A percentile compares a stretch with the other conserved stretches of the same genome.
Evolutionary conservation across 176 grass and related monocot species (phyloP).

Genomic region (Rhynchospora tenuis): DNA sequence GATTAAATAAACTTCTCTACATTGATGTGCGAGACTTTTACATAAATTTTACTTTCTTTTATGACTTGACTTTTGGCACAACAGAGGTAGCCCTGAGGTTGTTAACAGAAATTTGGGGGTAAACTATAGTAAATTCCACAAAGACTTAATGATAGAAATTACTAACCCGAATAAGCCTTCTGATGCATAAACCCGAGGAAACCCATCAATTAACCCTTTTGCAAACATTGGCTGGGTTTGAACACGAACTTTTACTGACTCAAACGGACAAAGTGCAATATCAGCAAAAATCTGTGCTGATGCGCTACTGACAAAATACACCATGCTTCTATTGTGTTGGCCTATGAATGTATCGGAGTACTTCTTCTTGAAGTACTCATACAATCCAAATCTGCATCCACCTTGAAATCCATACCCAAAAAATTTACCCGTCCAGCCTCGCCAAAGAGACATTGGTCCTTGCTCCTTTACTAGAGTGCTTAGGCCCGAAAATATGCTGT

Average conservation of each 20-base stretch:
- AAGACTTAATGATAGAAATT: conserved; percentile 17
- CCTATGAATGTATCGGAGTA: conserved; percentile 62
- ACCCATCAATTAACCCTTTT: conserved; percentile 83
- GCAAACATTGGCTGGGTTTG: conserved; percentile 82
- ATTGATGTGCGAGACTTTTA: background rate
- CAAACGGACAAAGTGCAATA: conserved; percentile 81
- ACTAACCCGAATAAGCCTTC: conserved; percentile 88
- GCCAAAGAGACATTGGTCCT: conserved; percentile 79
- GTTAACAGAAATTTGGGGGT: background rate
- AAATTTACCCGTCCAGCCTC: conserved; percentile 81
- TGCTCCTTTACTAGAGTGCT: conserved; percentile 76
- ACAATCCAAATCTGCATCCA: conserved; percentile 83
- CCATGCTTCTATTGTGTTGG: conserved; percentile 45
- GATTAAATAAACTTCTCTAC: background rate
- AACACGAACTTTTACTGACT: conserved; percentile 92
- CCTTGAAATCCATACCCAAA: conserved; percentile 91
- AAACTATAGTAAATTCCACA: background rate
- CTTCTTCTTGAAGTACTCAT: conserved; percentile 92
- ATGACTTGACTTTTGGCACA: background rate
- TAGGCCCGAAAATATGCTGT: conserved; percentile 67
- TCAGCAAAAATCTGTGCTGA: conserved; percentile 96
- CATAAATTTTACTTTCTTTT: background rate
- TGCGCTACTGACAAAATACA: conserved; percentile 84
- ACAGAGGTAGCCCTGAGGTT: background rate
- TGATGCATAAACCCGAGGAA: conserved; percentile 74